Base-by-base conservation (phyloP, 768 basidiomycete species). In the Pholiota conissans region DNA sequence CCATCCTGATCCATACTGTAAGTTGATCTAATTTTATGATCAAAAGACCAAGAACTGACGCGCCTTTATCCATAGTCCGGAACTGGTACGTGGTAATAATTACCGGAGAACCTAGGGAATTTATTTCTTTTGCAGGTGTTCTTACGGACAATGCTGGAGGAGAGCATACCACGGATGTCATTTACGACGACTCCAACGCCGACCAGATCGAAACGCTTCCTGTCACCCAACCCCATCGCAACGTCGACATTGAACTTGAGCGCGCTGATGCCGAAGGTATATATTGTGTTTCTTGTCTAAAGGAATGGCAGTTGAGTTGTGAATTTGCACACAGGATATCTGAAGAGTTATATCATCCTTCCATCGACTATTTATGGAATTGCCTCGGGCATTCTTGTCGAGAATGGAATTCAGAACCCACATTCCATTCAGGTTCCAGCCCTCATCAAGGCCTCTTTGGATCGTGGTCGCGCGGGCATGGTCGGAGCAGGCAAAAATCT, bases 331-430 rank as follows among this genome's bases (percentile, higher is more conserved):
- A 2, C 5, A 82, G 84, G 79, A 5, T 83, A 83, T 57, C 69
- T 79, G 34, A 79, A 73, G 61, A 75, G 72, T 6, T 79, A 83
- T 65, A 79, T 84, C 11, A 65, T 86, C 26, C 61, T 79, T 9
- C 82, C 84, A 2, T 74, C 78, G 2, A 84, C 85, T 0, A 83
- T 91, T 26, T 89, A 82, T 62, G 85, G 84, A 40, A 69, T 83
- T 35, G 80, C 83, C 0, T 65, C 63, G 2, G 77, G 77, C 4
- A 65, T 65, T 6, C 74, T 88, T n/a, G 78, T 80, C 32, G 75
- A 82, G n/a, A 65, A 72, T 5, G 84, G 81, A 9, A 72, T 89
- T 32, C 74, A 80, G 34, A 83, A 87, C 58, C 67, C 74, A 0
- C 71, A 77, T 49, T 87, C 84, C 0, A 66, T 73, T 4, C 82